A percentile compares a stretch with the other conserved stretches of the same genome.
Evolutionary conservation across 495 filamentous ascomycete genomes (phyloP).

Genomic region (Aspergillus asperescens): DNA sequence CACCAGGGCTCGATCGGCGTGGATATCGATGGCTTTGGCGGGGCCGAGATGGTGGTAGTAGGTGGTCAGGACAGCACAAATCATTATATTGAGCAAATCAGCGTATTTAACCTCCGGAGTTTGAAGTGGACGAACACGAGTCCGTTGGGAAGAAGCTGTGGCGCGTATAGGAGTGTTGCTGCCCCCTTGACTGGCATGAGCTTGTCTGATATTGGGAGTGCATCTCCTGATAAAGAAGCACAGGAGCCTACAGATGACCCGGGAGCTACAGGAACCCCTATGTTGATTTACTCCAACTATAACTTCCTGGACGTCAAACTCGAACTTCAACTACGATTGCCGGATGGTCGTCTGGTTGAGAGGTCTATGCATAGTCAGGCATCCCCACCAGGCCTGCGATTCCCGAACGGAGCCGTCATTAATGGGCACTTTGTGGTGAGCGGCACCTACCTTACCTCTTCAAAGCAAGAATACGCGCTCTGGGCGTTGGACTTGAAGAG

Average conservation of each 20-base stretch:
- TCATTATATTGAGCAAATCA: conserved; percentile 97
- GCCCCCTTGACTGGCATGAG: conserved; percentile 68
- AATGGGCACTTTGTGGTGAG: conserved; percentile 95
- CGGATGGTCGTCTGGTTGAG: conserved; percentile 80
- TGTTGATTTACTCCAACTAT: conserved; percentile 99
- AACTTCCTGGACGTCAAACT: conserved; percentile 97
- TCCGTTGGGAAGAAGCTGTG: conserved; percentile 79
- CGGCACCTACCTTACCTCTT: conserved; percentile 93
- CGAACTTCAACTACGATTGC: conserved; percentile 79
- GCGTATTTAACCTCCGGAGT: conserved; percentile 95
- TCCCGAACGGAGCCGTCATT: conserved; percentile 91
- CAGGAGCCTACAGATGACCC: conserved; percentile 35
- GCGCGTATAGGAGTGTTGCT: conserved; percentile 92
- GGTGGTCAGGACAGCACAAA: conserved; percentile 97
- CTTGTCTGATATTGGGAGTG: conserved; percentile 65
- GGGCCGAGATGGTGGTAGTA: conserved; percentile 95
- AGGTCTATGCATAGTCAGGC: conserved; percentile 82
- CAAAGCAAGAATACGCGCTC: conserved; percentile 95
- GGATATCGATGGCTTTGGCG: conserved; percentile 80
- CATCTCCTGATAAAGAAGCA: conserved; percentile 33
- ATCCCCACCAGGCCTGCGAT: conserved; percentile 85
- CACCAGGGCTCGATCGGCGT: conserved; percentile 84
- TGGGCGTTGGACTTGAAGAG: conserved; percentile 90
- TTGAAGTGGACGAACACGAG: conserved; percentile 91
- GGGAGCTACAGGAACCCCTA: conserved; percentile 62